phyloP scores from a whole-genome alignment of 139 green algal species.

The Chlorella vulgaris region DNA sequence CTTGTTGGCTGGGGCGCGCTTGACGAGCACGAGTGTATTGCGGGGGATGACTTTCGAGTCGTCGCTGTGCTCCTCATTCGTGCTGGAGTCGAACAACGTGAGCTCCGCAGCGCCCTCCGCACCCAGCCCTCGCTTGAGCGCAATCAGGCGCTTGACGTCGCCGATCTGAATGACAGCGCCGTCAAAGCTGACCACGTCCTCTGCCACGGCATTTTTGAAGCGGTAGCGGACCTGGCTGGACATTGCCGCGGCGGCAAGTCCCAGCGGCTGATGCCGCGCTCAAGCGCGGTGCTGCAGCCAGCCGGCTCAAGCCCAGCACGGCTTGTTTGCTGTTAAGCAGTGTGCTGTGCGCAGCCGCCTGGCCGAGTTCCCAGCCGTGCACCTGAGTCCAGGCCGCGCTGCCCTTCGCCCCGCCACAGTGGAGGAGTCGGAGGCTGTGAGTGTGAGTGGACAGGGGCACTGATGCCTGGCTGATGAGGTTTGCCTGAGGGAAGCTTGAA shows the following conservation, averaged over 20 bases:
- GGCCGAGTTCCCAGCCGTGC: too few relatives aligned
- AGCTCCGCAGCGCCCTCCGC: constrained; percentile 67
- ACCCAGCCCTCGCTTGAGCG: constrained; percentile 74
- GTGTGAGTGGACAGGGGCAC: too few relatives aligned
- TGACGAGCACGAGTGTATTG: constrained; percentile 69
- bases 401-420: too few relatives aligned
- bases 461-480: too few relatives aligned
- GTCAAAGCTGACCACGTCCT: constrained; percentile 74
- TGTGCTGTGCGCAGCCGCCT: too few relatives aligned
- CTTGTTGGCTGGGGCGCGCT: constrained; percentile 54
- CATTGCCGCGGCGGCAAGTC: neutral
- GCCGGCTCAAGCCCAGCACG: too few relatives aligned
- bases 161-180: constrained; percentile 75
- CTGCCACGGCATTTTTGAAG: constrained; percentile 64
- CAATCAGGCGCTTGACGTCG: constrained; percentile 82
- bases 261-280: too few relatives aligned
- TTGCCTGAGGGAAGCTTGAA: too few relatives aligned
- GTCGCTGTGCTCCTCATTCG: constrained; percentile 60
- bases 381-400: too few relatives aligned
- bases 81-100: constrained; percentile 64
- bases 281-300: too few relatives aligned
- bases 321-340: too few relatives aligned
- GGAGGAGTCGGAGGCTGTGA: too few relatives aligned
- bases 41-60: constrained; percentile 70
- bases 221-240: constrained; percentile 67